Evolutionary conservation across 1,284 basidiomycete genomes (phyloP).

Genomic region (Gomphus bonarii): DNA sequence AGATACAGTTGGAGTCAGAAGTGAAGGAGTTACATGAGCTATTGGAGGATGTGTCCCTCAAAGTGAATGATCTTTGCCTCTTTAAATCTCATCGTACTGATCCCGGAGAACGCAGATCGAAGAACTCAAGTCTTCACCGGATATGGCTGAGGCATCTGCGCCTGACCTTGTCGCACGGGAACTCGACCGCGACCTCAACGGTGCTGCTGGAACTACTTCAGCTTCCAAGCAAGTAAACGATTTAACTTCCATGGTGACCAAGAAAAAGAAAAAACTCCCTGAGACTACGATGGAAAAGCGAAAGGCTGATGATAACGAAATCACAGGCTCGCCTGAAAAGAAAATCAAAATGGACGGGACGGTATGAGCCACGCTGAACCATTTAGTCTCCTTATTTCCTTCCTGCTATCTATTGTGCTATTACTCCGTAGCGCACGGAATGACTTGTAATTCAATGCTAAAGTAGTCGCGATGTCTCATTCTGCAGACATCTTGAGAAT

Average conservation of each 20-base stretch:
- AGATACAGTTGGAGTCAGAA: conserved; percentile 61
- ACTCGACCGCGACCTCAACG: conserved; percentile 57
- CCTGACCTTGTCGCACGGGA: conserved; percentile 57
- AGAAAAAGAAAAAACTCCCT: conserved; percentile 57
- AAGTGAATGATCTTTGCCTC: conserved; percentile 36
- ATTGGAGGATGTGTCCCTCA: conserved; percentile 69
- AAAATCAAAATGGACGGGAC: conserved; percentile 48
- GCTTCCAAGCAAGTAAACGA: conserved; percentile 48
- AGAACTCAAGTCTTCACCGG: conserved; percentile 72
- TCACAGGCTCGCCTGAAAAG: conserved; percentile 43
- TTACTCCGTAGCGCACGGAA: not conserved
- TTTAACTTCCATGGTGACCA: conserved; percentile 72
- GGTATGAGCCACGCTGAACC: not conserved
- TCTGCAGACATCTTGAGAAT: conserved; percentile 24
- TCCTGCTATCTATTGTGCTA: not conserved
- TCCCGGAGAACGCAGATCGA: conserved; percentile 48
- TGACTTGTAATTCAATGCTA: not conserved
- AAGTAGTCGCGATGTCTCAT: not conserved
- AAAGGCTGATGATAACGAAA: conserved; percentile 50
- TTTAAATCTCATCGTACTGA: not conserved
- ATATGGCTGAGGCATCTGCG: conserved; percentile 39
- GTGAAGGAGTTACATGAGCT: conserved; percentile 69
- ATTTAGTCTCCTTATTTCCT: not conserved
- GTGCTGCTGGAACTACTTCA: conserved; percentile 20
- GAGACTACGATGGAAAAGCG: conserved; percentile 35